These are phyloP conservation scores for Cyclocybe cylindracea DNA, from an alignment of 768 basidiomycete species.

Conservation along the genomic window DNA sequence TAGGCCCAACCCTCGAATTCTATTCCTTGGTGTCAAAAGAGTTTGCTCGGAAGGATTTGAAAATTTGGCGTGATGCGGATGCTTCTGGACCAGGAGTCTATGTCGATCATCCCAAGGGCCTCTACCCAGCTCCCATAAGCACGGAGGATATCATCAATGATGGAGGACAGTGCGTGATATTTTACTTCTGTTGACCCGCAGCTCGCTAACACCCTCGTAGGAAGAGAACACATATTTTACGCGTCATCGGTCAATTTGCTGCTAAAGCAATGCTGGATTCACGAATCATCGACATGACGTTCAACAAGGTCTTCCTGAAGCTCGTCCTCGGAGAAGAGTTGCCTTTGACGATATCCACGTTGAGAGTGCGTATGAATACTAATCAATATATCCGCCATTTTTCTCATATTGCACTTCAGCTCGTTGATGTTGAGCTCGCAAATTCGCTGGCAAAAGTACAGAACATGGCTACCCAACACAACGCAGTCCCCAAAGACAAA, in stretches of 20 bases:
- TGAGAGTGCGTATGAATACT: constrained; percentile 57
- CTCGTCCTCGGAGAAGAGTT: constrained; percentile 86
- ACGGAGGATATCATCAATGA: constrained; percentile 69
- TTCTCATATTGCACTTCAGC: constrained; percentile 39
- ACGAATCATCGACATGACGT: constrained; percentile 92
- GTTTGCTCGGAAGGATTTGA: constrained; percentile 85
- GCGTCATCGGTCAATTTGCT: constrained; percentile 92
- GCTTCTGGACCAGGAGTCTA: constrained; percentile 58
- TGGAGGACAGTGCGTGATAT: constrained; percentile 65
- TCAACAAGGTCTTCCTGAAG: constrained; percentile 95
- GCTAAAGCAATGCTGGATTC: constrained; percentile 98
- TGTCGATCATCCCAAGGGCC: constrained; percentile 81
- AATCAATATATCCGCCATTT: not conserved
- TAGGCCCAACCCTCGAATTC: constrained; percentile 97
- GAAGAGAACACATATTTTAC: constrained; percentile 83
- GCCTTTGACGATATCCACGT: constrained; percentile 77
- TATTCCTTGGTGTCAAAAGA: constrained; percentile 97
- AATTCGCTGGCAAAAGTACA: constrained; percentile 84
- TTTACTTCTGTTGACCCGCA: constrained; percentile 5
- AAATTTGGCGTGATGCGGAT: constrained; percentile 92
- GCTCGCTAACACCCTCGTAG: constrained; percentile 33
- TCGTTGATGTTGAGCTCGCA: constrained; percentile 84
- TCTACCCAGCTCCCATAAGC: constrained; percentile 86
- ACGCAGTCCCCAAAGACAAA: constrained; percentile 50
- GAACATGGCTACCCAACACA: constrained; percentile 50